Evolutionary conservation across 108 stramenopile species (phyloP), one percentile per base, ranked within the genome.

Genomic region (Mayamaea pseudoterrestris): DNA sequence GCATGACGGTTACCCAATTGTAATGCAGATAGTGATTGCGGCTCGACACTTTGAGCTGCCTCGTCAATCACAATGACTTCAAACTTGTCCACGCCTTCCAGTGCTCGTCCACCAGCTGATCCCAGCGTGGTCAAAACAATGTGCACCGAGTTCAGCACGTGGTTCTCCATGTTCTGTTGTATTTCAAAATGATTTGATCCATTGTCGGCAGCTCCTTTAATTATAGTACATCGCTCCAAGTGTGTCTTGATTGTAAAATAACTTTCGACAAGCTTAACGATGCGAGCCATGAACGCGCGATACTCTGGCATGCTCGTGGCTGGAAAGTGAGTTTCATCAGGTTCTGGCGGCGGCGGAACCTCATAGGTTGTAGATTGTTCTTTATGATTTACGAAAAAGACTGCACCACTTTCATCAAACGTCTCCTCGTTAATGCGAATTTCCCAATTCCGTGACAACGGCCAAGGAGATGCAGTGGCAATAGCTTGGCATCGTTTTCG

Each of bases 41-140:
- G 91, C 63, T 99, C 99, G 0, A 91, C 85, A 41, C 83, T 80
- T 60, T 99, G 96, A 2, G 95, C 97, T 0, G 97, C 97, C 57
- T 99, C 99, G 61, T 99, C 99, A 20, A 99, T 76, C 1, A 99
- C 94, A 1, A 97, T 93, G 9, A 95, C 93, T 50, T 88, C 90
- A 60, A 99, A 92, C 53, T 85, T 90, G 27, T 80, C 68, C 12
- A 76, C 69, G 6, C 80, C 70, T 52, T 94, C 83, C 23, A 97
- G 40, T 25, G 76, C 68, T 21, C 74, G 67, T 44, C 67, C 75
- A n/a, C 93, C 95, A 24, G 91, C 80, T 2, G 92, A 86, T 27
- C 93, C 93, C 13, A 99, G 63, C 0, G 98, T 99, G 20, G 95
- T 94, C 77, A 95, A 90, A 1, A 98, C 88, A 30, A 99, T 80